Base-by-base conservation (phyloP, 805 yeast genomes). In the Scheffersomyces spartinae region DNA sequence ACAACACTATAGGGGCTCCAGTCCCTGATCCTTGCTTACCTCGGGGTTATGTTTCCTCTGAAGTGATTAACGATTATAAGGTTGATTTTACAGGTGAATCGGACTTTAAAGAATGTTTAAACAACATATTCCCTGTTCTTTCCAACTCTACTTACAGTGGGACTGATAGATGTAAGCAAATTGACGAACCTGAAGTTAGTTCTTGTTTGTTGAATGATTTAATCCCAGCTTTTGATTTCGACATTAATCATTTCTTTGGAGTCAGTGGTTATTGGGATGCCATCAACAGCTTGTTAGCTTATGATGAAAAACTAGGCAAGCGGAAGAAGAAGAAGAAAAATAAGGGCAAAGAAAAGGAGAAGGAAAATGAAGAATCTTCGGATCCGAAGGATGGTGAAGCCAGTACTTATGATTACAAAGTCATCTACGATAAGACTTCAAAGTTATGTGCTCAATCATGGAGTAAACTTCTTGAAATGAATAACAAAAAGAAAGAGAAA, bases 231-330 rank as follows among this genome's bases (percentile, higher is more conserved):
- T 66, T 74, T 47, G 73, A 68, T 35, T 71, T 74, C 38, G 66
- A 67, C 24, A 50, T 65, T 17, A 64, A 69, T 34, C 66, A 64
- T 30, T 74, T 75, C 30, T 53, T 71, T 20, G 83, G 81, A 0
- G 76, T 75, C 6, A 71, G 78, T 32, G 81, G 79, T 4, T 73
- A 73, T 41, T 73, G 78, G 74, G 74, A 74, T 37, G 66, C 74
- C 4, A 53, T 74, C 20, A 60, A 63, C n/a, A 55, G 59, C 25
- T 47, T 71, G 19, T 40, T 68, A 18, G 47, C 55, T 7, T 50
- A 46, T 36, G 43, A 43, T 9, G 49, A 55, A 7, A 18, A 22
- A 5, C 17, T 13, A 7, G 28, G 9, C 13, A 30, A 4, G 25
- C 20, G 8, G 15, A 22, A 6, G 17, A 30, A 6, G 27, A 18